Conservation (phyloP, 2,329 filamentous ascomycete genomes). For the Xylaria sp. region DNA sequence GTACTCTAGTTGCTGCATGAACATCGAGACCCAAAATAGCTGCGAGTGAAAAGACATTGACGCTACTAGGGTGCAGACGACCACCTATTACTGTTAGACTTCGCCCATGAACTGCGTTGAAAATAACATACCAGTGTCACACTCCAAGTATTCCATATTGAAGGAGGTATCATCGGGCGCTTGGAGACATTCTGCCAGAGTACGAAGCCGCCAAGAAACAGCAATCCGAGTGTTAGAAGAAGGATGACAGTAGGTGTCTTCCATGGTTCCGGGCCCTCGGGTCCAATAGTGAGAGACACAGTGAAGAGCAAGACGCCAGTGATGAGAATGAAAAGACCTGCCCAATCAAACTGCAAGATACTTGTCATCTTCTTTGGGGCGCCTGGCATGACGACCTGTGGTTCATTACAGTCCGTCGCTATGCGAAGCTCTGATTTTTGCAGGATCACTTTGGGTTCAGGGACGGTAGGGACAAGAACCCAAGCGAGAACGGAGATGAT, state of each 20-base stretch:
- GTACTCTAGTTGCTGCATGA: slow-evolving; percentile 41
- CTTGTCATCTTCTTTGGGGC: slow-evolving; percentile 24
- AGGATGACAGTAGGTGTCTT: slow-evolving; percentile 43
- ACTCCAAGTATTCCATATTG: slow-evolving; percentile 39
- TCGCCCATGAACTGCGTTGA: not conserved
- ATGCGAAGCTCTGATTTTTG: slow-evolving; percentile 30
- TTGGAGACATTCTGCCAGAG: slow-evolving; percentile 42
- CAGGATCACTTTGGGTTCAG: slow-evolving; percentile 28
- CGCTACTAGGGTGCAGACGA: slow-evolving; percentile 38
- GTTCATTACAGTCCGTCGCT: slow-evolving; percentile 28
- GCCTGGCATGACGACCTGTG: slow-evolving; percentile 31
- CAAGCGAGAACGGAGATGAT: slow-evolving; percentile 36
- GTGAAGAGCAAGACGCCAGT: slow-evolving; percentile 41
- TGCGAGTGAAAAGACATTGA: slow-evolving; percentile 44
- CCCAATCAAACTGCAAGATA: slow-evolving; percentile 41
- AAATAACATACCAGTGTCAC: slow-evolving; percentile 37
- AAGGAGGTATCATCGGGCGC: slow-evolving; percentile 43
- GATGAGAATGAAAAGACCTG: slow-evolving; percentile 39
- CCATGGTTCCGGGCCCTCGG: slow-evolving; percentile 41
- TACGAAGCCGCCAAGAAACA: slow-evolving; percentile 41
- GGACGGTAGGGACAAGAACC: slow-evolving; percentile 38
- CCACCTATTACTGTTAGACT: slow-evolving; percentile 33
- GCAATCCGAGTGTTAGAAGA: slow-evolving; percentile 38
- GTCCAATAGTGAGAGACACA: slow-evolving; percentile 42
- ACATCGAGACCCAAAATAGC: slow-evolving; percentile 44